phyloP scores from a whole-genome alignment of 2,329 filamentous ascomycete genomes.

The Phaeosphaeriaceae sp. region DNA sequence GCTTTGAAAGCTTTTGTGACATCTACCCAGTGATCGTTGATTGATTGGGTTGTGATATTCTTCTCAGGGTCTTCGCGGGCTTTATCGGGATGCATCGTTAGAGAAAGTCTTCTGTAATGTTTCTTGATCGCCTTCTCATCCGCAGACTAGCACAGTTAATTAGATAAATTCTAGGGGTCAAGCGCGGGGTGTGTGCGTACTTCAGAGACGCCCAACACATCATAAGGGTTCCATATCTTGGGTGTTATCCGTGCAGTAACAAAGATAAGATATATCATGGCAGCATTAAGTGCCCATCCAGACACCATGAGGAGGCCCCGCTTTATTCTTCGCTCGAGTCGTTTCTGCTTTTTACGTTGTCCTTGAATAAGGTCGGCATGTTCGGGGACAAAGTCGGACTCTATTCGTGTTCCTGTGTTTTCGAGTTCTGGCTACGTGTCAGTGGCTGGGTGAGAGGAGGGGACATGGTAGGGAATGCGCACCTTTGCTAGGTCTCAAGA shows the following conservation, averaged over 20 bases:
- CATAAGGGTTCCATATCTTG: conserved; percentile 96
- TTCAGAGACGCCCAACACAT: conserved; percentile 86
- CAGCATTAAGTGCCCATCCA: conserved; percentile 84
- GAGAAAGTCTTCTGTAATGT: conserved; percentile 84
- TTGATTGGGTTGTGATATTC: conserved; percentile 84
- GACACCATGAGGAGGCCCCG: conserved; percentile 75
- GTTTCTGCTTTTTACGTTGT: conserved; percentile 84
- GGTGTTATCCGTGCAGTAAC: conserved; percentile 73
- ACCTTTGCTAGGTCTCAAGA: conserved; percentile 79
- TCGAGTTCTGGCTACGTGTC: conserved; percentile 65
- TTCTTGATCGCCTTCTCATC: conserved; percentile 91
- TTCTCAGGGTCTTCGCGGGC: conserved; percentile 79
- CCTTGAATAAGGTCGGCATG: conserved; percentile 83
- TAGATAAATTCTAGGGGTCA: conserved; percentile 17
- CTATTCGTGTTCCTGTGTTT: conserved; percentile 81
- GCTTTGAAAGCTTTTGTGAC: conserved; percentile 98
- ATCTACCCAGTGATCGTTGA: conserved; percentile 91
- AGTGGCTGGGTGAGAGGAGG: conserved; percentile 10
- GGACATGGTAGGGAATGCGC: conserved; percentile 25
- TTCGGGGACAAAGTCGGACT: conserved; percentile 79
- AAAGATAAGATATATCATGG: conserved; percentile 90
- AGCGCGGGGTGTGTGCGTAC: conserved; percentile 54
- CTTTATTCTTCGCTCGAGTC: conserved; percentile 88
- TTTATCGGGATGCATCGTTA: conserved; percentile 94
- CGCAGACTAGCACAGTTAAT: conserved; percentile 65